Conservation (phyloP, 2,329 filamentous ascomycete genomes). For the Fusarium sp. region DNA sequence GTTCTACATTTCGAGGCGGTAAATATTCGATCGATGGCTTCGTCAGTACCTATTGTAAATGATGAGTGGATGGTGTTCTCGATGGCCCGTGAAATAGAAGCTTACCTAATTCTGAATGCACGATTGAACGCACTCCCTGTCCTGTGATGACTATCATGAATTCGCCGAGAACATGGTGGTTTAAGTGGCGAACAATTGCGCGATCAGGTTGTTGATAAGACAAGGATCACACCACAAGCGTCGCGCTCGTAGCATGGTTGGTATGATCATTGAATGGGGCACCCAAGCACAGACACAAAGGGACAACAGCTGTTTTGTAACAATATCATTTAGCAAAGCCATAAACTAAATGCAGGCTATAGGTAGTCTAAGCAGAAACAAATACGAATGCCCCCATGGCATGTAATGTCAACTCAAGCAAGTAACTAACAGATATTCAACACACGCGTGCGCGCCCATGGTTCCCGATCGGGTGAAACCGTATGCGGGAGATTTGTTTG, state of each 20-base stretch:
- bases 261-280: background rate
- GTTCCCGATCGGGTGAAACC: conserved; percentile 28
- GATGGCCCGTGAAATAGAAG: background rate
- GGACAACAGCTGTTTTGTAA: background rate
- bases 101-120: background rate
- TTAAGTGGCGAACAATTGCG: background rate
- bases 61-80: background rate
- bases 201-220: too few relatives aligned
- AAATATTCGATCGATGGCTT: background rate
- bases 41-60: background rate
- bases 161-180: background rate
- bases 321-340: conserved; percentile 32
- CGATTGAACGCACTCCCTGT: background rate
- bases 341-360: conserved; percentile 34
- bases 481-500: conserved; percentile 1
- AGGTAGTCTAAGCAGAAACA: conserved; percentile 28
- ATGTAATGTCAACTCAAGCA: background rate
- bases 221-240: background rate
- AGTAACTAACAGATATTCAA: conserved; percentile 9
- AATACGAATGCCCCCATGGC: conserved; percentile 13
- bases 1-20: background rate
- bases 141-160: background rate
- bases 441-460: background rate
- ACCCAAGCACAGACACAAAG: background rate
- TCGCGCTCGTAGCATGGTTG: background rate